Base-by-base conservation (phyloP, 495 filamentous ascomycete species). In the Saxophila tyrrhenica region DNA sequence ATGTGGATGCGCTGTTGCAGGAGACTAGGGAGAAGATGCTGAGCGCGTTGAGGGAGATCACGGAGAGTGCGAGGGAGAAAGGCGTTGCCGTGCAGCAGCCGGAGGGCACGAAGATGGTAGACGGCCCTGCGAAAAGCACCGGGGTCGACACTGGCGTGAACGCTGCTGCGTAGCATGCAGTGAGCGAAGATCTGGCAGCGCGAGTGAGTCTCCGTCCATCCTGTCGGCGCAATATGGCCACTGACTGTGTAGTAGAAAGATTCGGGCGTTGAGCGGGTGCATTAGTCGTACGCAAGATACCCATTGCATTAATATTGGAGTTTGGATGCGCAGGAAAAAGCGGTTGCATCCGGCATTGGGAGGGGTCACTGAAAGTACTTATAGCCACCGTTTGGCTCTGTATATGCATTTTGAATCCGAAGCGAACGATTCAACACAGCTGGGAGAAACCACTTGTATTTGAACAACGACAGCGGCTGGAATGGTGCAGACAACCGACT, bases 21-120 rank as follows among this genome's bases (percentile, higher is more conserved):
- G 74, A 72, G 10, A 87, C 83, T 2, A 77, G 84, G 38, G 83
- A 89, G 16, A 70, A 80, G 50, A 96, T 98, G 91, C 73, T 94
- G 46, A 75, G 75, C 55, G 88, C 84, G 59, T 70, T 95, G 22
- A 66, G 84, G 29, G 68, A 70, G 22, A 71, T 95, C 55, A 82
- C 84, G 50, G 41, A 54, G 35, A 53, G 35, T 48, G 54, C 61
- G 42, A 50, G 55, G 39, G 35, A 59, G 46, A 25, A 60, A 32
- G 54, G 61, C 9, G 51, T 63, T 15, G 58, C 61, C 13, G 17
- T 58, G 46, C 32, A 57, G 38, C 45, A 38, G 39, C 45, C 47
- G 19, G 57, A 61, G 35, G 32, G 23, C 2, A 32, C 10, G 21
- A 45, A 17, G 19, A 46, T 29, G 15, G 32, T 20, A 15, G 45